These are phyloP conservation scores for Phytophthora lateralis DNA, from an alignment of 352 stramenopile genomes.

Conservation along the genomic window DNA sequence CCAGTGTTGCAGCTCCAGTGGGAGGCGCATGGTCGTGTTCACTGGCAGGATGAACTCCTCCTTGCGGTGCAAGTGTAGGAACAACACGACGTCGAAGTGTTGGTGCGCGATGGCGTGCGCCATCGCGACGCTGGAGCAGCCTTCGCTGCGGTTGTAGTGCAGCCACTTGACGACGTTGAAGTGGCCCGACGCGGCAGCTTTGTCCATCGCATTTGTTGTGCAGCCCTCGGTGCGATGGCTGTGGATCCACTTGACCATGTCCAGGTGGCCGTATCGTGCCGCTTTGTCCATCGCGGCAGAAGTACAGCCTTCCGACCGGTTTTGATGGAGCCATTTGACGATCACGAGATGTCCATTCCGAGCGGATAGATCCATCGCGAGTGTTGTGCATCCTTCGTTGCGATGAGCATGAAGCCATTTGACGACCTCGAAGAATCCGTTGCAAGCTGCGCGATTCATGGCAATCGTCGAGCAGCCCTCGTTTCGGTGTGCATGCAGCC, in stretches of 20 bases:
- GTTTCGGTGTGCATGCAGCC: slow-evolving; percentile 12
- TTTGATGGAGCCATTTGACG: slow-evolving; percentile 21
- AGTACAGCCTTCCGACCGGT: slow-evolving; percentile 17
- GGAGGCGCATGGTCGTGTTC: slow-evolving; percentile 5
- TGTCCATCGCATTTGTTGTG: slow-evolving; percentile 15
- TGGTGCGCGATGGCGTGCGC: background rate
- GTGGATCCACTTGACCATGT: slow-evolving; percentile 23
- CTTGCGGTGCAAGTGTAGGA: slow-evolving; percentile 18
- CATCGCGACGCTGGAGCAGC: slow-evolving; percentile 15
- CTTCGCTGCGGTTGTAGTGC: slow-evolving; percentile 10
- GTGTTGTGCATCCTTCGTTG: slow-evolving; percentile 2
- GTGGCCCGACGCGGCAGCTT: slow-evolving; percentile 15
- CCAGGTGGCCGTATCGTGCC: slow-evolving; percentile 11
- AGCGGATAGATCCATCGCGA: slow-evolving; percentile 14
- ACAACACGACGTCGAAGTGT: slow-evolving; percentile 25
- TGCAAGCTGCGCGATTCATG: slow-evolving; percentile 17
- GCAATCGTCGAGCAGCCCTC: slow-evolving; percentile 26
- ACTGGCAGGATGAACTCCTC: slow-evolving; percentile 1
- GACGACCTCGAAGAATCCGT: slow-evolving; percentile 16
- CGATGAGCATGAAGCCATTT: slow-evolving; percentile 23
- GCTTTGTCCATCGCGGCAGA: slow-evolving; percentile 20
- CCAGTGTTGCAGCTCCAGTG: slow-evolving; percentile 19
- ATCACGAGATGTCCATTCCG: slow-evolving; percentile 17
- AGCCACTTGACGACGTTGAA: slow-evolving; percentile 23
- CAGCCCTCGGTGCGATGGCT: slow-evolving; percentile 10